These are phyloP conservation scores for Chrysanthemum makinoi DNA, from an alignment of 129 eudicot species.

Conservation along the genomic window DNA sequence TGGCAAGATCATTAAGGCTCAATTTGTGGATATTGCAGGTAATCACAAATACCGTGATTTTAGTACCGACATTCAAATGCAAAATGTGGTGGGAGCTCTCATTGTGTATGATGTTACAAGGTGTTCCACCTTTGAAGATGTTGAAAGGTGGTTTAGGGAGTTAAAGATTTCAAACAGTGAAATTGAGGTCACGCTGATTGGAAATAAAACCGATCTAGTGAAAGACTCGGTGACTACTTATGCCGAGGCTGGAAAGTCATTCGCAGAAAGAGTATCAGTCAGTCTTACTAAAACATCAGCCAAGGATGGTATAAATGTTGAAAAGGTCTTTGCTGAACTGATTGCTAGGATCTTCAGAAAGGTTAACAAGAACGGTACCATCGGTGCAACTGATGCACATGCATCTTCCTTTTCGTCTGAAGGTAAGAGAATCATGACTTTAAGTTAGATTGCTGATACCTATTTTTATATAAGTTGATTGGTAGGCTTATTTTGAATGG, in stretches of 20 bases:
- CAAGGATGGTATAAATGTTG: not conserved
- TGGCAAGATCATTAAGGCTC: not conserved
- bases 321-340: conserved; percentile 2
- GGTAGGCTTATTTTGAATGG: not conserved
- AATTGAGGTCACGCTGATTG: too few relatives aligned
- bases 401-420: not conserved
- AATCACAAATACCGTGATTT: not conserved
- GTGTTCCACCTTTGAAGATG: too few relatives aligned
- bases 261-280: not conserved
- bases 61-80: too few relatives aligned
- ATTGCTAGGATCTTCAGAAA: not conserved
- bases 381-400: too few relatives aligned
- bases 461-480: not conserved
- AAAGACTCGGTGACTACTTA: too few relatives aligned
- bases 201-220: too few relatives aligned
- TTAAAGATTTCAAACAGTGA: too few relatives aligned
- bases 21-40: not conserved
- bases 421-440: not conserved
- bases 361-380: too few relatives aligned
- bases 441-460: not conserved
- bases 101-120: too few relatives aligned
- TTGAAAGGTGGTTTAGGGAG: too few relatives aligned
- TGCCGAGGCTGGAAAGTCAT: conserved; percentile 21
- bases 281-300: not conserved
- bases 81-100: too few relatives aligned